Evolutionary conservation across 257 asterid genomes (phyloP).

Genomic region (Misopates orontium): DNA sequence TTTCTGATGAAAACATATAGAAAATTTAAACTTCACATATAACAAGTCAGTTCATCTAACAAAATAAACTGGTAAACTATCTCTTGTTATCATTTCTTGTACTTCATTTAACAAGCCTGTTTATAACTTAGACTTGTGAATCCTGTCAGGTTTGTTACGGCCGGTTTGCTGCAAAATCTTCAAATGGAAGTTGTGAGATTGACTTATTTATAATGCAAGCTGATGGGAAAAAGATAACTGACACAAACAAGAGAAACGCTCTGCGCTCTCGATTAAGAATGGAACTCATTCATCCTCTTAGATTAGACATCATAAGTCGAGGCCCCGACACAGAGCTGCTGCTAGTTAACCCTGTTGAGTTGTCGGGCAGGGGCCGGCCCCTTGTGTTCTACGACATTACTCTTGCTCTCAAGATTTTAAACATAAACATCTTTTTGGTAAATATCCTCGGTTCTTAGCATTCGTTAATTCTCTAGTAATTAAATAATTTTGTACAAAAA

Average conservation of each 20-base stretch:
- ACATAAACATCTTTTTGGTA: slow-evolving; percentile 66
- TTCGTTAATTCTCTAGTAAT: neutral
- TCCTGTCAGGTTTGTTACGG: slow-evolving; percentile 53
- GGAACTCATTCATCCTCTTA: slow-evolving; percentile 61
- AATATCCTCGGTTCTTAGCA: neutral
- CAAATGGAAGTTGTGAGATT: slow-evolving; percentile 49
- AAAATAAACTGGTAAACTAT: too few species aligned
- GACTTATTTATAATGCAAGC: slow-evolving; percentile 66
- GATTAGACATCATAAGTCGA: slow-evolving; percentile 54
- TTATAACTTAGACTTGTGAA: slow-evolving; percentile 8
- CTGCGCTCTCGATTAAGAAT: slow-evolving; percentile 51
- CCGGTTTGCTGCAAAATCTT: slow-evolving; percentile 53
- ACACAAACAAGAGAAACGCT: slow-evolving; percentile 40
- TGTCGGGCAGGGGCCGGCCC: slow-evolving; percentile 81
- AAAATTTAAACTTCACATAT: too few species aligned
- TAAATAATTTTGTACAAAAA: too few species aligned
- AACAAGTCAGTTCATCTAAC: too few species aligned
- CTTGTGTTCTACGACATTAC: slow-evolving; percentile 78
- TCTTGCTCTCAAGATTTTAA: slow-evolving; percentile 55
- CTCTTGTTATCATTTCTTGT: too few species aligned
- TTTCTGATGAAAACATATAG: too few species aligned
- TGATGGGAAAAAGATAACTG: slow-evolving; percentile 60
- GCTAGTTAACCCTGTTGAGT: slow-evolving; percentile 76
- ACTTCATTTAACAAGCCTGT: slow-evolving; percentile 7
- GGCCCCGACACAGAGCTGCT: slow-evolving; percentile 79